Base-by-base conservation (phyloP, 1,284 basidiomycete genomes). In the Marasmius fiardii region DNA sequence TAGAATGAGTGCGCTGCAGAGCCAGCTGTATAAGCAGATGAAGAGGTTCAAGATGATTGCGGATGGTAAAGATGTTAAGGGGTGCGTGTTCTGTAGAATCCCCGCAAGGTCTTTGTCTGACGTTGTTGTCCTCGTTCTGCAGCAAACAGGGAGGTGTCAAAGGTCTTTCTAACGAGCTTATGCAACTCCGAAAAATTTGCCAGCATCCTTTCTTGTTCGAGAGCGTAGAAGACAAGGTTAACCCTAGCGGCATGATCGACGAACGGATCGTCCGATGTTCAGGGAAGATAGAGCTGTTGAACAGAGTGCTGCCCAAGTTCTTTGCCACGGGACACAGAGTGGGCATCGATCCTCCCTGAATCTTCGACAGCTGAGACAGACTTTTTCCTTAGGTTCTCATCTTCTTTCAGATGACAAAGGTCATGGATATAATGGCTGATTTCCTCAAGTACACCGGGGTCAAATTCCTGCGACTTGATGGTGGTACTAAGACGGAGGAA, bases 361-460 rank as follows among this genome's bases (percentile, higher is more conserved):
- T 39, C 28, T 57, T 39, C 21, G 50, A 44, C 1, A 43, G 52
- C 35, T 49, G 53, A 52, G 43, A 63, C 31, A 35, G 28, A 7
- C 39, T 4, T 53, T 53, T 20, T 52, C 14, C 41, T 1, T 57
- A 91, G 88, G 95, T 98, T 28, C 85, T 99, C 59, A 98, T 99
- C 69, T 98, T 98, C 85, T 98, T 98, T 88, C 96, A 99, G 74
- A 98, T 98, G 96, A 98, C 96, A 7, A 86, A 95, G 66, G 95
- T 98, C 69, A 98, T 99, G 96, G 95, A 98, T 64, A 98, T 99
- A 70, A 96, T 99, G 85, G 95, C 97, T 68, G 97, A 99, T 70
- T 99, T 98, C 70, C 77, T 98, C 69, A 92, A 92, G 68, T 91
- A 90, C 79, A 88, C 91, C 76, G 84, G 85, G 18, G 95, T 88